Evolutionary conservation across 1,284 basidiomycete genomes (phyloP), one percentile per base, ranked within the genome.

Genomic region (Cutaneotrichosporon mucoides): DNA sequence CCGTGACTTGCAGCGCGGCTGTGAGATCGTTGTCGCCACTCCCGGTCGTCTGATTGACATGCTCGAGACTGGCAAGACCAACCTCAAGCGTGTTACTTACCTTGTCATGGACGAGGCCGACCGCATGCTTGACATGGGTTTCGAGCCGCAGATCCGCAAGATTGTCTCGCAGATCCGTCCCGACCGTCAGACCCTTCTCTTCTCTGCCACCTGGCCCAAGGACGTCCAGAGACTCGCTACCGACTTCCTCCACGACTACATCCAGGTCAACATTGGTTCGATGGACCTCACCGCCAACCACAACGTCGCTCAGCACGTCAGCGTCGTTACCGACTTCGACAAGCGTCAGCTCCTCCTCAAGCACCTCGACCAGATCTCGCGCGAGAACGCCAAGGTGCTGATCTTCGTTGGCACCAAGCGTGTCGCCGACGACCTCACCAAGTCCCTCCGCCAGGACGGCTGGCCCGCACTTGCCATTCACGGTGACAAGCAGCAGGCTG

Each of bases 41-140:
- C 93, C 93, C 2, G 93, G 93, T 58, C 85, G 93, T 64, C 81
- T 97, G 52, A 98, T 98, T 69, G 96, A 99, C 78, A 98, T 98
- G 85, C 81, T 99, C 62, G 96, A 99, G 82, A 86, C 86, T 5
- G 87, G 90, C 75, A 97, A 97, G 82, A 98, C 93, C 53, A 98
- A 98, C 80, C 84, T 99, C 58, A 89, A 88, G 64, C 88, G 95
- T 53, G 85, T 99, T 59, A 99, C 95, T 45, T 99, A 99, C 80
- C 84, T 99, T 54, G 95, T 99, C 74, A 92, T 99, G 88, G 95
- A 99, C 79, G 96, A 99, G 80, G 95, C 95, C 58, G 95, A 98
- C 81, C 73, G 76, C 68, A 76, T 79, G 77, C 66, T 79, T 56
- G 77, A 79, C 69, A 79, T 79, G 77, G 77, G 95, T 85, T 99